Conservation (phyloP, 2,329 filamentous ascomycete genomes). For the Saccharata proteae region DNA sequence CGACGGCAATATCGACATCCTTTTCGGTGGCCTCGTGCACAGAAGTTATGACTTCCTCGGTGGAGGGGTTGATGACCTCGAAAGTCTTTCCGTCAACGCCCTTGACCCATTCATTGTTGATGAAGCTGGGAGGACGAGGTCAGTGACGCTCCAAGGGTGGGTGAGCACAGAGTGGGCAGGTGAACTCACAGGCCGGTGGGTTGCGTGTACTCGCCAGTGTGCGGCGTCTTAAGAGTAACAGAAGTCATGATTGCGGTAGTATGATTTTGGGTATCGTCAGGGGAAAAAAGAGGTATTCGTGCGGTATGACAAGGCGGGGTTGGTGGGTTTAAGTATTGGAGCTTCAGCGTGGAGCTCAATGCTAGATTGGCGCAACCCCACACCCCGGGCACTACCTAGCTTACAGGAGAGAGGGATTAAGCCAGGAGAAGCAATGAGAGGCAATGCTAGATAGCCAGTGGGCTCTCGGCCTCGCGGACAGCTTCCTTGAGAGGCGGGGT, state of each 20-base stretch:
- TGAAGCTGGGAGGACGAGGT: constrained; percentile 48
- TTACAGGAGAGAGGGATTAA: no score
- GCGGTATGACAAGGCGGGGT: no score
- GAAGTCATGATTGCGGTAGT: constrained; percentile 35
- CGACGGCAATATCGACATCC: constrained; percentile 68
- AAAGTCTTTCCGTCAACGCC: constrained; percentile 79
- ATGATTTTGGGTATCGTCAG: no score
- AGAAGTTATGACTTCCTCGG: constrained; percentile 71
- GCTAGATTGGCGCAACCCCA: no score
- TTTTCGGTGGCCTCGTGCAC: constrained; percentile 82
- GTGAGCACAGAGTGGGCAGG: background rate
- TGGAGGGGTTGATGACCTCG: constrained; percentile 80
- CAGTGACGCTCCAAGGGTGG: constrained; percentile 13
- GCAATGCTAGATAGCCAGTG: no score
- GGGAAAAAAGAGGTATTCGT: no score
- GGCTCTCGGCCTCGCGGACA: no score
- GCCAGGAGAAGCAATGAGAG: no score
- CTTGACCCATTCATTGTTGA: constrained; percentile 86
- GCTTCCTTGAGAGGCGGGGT: no score
- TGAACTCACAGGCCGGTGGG: constrained; percentile 40
- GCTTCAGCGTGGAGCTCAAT: no score
- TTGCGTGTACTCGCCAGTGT: constrained; percentile 47
- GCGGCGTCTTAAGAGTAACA: constrained; percentile 55
- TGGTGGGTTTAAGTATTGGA: no score
- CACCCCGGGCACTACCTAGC: no score